These are phyloP conservation scores for Phyllosticta citrichinensis DNA, from an alignment of 2,329 filamentous ascomycete species.

Conservation along the genomic window DNA sequence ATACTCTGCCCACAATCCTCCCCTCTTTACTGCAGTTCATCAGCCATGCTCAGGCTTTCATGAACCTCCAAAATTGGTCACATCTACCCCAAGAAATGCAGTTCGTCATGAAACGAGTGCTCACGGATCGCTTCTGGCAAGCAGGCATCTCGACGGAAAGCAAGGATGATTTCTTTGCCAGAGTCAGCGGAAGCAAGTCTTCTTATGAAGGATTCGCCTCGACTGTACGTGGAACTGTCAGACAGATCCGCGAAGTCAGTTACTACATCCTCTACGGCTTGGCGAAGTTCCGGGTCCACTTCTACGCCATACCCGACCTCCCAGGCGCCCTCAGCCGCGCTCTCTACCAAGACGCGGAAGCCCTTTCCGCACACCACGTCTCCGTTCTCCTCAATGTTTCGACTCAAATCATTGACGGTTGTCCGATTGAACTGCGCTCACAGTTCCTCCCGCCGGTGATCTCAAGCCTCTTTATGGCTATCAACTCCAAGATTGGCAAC, in stretches of 20 bases:
- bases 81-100: slow-evolving; percentile 67
- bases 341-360: slow-evolving; percentile 71
- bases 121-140: slow-evolving; percentile 97
- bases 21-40: slow-evolving; percentile 77
- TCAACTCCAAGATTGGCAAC: slow-evolving; percentile 74
- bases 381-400: slow-evolving; percentile 87
- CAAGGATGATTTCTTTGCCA: slow-evolving; percentile 91
- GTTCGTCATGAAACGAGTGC: slow-evolving; percentile 64
- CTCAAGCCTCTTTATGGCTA: slow-evolving; percentile 69
- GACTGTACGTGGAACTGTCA: slow-evolving; percentile 77
- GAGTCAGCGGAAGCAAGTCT: slow-evolving; percentile 77
- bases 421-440: slow-evolving; percentile 64
- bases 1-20: slow-evolving; percentile 72
- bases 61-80: slow-evolving; percentile 77
- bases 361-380: slow-evolving; percentile 83
- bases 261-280: slow-evolving; percentile 94
- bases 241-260: slow-evolving; percentile 83
- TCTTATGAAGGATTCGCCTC: slow-evolving; percentile 92
- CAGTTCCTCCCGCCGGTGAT: slow-evolving; percentile 81
- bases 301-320: slow-evolving; percentile 82
- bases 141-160: slow-evolving; percentile 92
- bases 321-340: slow-evolving; percentile 74
- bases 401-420: slow-evolving; percentile 82
- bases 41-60: slow-evolving; percentile 82
- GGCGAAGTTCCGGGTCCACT: slow-evolving; percentile 74